Conservation (phyloP, 306 rosid species). For the Mucuna pruriens region DNA sequence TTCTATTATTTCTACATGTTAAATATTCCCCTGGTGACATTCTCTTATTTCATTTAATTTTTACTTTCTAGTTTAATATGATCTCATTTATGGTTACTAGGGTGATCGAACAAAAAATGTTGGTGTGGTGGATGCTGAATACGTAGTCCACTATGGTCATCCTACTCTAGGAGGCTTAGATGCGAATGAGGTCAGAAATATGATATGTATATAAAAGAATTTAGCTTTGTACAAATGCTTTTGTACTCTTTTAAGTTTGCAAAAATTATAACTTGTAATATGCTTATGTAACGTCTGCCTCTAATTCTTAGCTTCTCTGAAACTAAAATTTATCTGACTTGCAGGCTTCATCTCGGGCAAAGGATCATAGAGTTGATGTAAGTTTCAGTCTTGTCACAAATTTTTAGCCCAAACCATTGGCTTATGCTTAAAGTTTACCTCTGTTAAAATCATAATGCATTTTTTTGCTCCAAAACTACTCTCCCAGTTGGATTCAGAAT, state of each 20-base stretch:
- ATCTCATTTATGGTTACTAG: constrained; percentile 36
- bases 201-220: background rate
- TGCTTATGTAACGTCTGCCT: background rate
- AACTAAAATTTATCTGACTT: constrained; percentile 20
- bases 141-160: constrained; percentile 65
- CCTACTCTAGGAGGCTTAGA: constrained; percentile 76
- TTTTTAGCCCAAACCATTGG: background rate
- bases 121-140: constrained; percentile 88
- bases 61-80: constrained; percentile 13
- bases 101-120: constrained; percentile 78
- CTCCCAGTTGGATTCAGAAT: background rate
- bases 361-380: constrained; percentile 64
- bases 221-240: background rate
- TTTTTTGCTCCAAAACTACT: background rate
- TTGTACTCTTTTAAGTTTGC: background rate
- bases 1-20: background rate
- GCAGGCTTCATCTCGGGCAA: constrained; percentile 52
- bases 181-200: constrained; percentile 51
- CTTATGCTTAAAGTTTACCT: background rate
- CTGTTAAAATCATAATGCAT: background rate
- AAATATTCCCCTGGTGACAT: background rate
- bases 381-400: constrained; percentile 34
- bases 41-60: background rate
- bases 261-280: background rate
- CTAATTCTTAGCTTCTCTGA: too few relatives aligned